These are phyloP conservation scores for Glebionis coronaria DNA, from an alignment of 129 eudicot genomes.

Conservation along the genomic window DNA sequence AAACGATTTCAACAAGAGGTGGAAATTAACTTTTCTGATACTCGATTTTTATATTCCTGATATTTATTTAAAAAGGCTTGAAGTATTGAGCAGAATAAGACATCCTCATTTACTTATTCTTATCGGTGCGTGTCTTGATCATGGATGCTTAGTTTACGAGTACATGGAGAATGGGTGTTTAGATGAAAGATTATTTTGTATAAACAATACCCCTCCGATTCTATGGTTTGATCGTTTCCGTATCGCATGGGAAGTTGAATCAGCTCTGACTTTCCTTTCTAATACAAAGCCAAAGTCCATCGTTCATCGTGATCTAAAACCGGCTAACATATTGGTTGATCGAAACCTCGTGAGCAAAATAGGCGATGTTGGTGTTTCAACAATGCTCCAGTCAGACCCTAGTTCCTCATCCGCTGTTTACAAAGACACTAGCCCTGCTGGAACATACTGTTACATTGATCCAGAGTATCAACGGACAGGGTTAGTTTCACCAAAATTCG, in stretches of 20 bases:
- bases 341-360: slow-evolving; percentile 81
- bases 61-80: slow-evolving; percentile 43
- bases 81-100: slow-evolving; percentile 71
- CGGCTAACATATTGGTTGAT: slow-evolving; percentile 87
- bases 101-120: slow-evolving; percentile 92
- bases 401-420: slow-evolving; percentile 36
- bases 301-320: slow-evolving; percentile 90
- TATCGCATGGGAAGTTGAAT: slow-evolving; percentile 86
- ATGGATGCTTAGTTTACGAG: slow-evolving; percentile 82
- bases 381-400: slow-evolving; percentile 49
- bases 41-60: background rate
- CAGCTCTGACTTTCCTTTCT: slow-evolving; percentile 81
- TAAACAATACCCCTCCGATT: slow-evolving; percentile 49
- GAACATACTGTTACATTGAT: slow-evolving; percentile 88
- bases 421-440: slow-evolving; percentile 69
- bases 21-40: background rate
- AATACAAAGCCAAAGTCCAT: slow-evolving; percentile 67
- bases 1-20: slow-evolving; percentile 96
- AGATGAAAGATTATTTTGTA: slow-evolving; percentile 62
- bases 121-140: slow-evolving; percentile 81
- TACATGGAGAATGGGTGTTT: slow-evolving; percentile 93
- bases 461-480: slow-evolving; percentile 96
- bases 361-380: slow-evolving; percentile 89
- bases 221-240: slow-evolving; percentile 74
- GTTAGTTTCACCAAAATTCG: slow-evolving; percentile 64